Base-by-base conservation (phyloP, 768 basidiomycete genomes). In the Phaffia australis region DNA sequence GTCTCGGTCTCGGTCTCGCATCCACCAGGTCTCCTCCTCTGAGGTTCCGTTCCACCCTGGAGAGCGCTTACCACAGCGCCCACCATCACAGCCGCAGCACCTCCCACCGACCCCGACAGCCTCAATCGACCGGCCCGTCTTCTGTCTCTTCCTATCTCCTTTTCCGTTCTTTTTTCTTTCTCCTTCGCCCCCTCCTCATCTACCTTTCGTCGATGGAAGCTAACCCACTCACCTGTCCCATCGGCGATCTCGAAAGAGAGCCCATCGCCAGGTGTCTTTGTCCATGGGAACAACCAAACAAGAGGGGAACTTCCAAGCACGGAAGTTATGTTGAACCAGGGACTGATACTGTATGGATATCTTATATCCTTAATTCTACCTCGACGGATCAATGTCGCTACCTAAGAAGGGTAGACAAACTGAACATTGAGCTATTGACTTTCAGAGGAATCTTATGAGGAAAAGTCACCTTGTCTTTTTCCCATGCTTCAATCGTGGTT, bases 401-500 rank as follows among this genome's bases (percentile, higher is more conserved):
- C 90, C 60, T 62, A 32, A 6, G 0, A 25, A 21, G 19, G 23
- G 7, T 15, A 30, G 42, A 29, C 19, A 21, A 27, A 23, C 14
- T 18, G 47, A 25, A 48, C 30, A 21, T 21, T 27, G 11, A 42
- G 23, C 15, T 23, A 18, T 46, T n/a, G 46, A 4, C 3, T 7
- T 60, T 27, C n/a, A 25, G 11, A 42, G 42, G 6, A 18, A 7
- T 5, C 9, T 16, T 1, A 27, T 6, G n/a, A 48, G 1, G 14
- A n/a, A 14, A 18, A n/a, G 32, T 18, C 1, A 62, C 65, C 76
- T 87, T 93, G 73, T 98, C 92, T 77, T 98, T 98, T 76, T 99
- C 95, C 89, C 89, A 94, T 0, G 87, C 85, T 78, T 99, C 95
- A 59, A 99, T 97, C 0, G 95, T 98, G 0, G 94, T 99, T 1